Base-by-base conservation (phyloP, 305 asterid species). In the Fraxinus baroniana region DNA sequence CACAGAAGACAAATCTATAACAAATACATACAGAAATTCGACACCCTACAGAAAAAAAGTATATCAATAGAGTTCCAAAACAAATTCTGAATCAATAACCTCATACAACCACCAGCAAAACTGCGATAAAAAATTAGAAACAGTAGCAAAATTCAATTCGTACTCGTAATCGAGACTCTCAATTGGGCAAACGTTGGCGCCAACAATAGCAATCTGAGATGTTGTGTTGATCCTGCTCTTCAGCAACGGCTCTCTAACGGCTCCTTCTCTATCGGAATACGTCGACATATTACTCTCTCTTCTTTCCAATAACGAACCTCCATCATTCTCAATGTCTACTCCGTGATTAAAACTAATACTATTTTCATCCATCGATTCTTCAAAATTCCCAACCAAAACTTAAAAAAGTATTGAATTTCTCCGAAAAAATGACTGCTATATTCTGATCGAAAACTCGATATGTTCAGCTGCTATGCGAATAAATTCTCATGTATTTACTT, bases 161-260 rank as follows among this genome's bases (percentile, higher is more conserved):
- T 90, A 94, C 99, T 95, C 98, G 86, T 94, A 95, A 84, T 95
- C 99, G 73, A 95, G 99, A 88, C 99, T 95, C 83, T 95, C 99
- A 74, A 95, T 89, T 12, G 98, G 95, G 81, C 90, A 94, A 83
- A 90, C 90, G 78, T 95, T 95, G 85, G 99, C 91, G 79, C 99
- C 99, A 84, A 95, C 88, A 76, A 95, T 92, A 77, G 97, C 99
- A 73, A 95, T 92, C 92, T 95, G 98, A 74, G 99, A 95, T 79
- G 96, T 92, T 28, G 85, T 88, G 83, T 95, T 95, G 85, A 90
- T 80, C 86, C 97, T 91, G 85, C 85, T 81, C 86, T 49, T 91
- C 72, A 78, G 83, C 86, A 95, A 82, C 36, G 97, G 98, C 88
- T 90, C 94, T 37, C 94, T 84, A 57, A 83, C 1, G 22, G 30